Evolutionary conservation across 768 basidiomycete species (phyloP), one percentile per base, ranked within the genome.

Genomic region (Xerocomellus dryophilus): DNA sequence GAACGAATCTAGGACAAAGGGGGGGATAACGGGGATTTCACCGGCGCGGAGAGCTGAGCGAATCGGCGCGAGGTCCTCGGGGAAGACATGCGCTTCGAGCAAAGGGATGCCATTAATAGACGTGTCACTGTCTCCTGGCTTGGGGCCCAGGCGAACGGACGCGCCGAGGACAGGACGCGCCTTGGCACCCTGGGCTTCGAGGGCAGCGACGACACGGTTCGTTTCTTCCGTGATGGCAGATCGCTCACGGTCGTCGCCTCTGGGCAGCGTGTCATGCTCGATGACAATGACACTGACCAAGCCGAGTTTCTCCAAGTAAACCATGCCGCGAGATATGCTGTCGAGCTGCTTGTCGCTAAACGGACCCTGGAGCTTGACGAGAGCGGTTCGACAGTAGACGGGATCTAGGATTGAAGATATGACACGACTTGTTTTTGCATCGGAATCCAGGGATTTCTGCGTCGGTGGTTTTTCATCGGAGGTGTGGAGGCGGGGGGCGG

Each of bases 351-450:
- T 80, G 71, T 96, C 88, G 10, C 84, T 88, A 67, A 98, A 98
- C 3, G 97, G 97, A 10, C 95, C 93, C 70, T 98, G 97, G 3
- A 98, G 76, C 73, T 98, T 98, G 62, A 99, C 95, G 15, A 99
- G 83, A 5, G 95, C 93, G 1, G 97, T 96, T 48, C 92, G 87
- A 41, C 85, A 81, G 53, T 84, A 76, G 49, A 90, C 82, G 7
- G 95, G 95, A 64, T 94, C 78, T n/a, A 95, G 77, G 60, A 90
- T 86, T n/a, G 86, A 85, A 7, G 82, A 79, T 56, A 88, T 73
- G 60, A 88, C 76, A 8, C 79, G 81, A 54, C 74, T 84, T 2
- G 71, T 44, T 58, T 77, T 76, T 9, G 73, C 64, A 34, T 71
- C 67, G 27, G 53, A 36, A 43, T 71, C 73, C 31, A 60, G 52